These are phyloP conservation scores for Akanthomyces muscarius DNA, from an alignment of 2,329 filamentous ascomycete genomes.

Conservation along the genomic window DNA sequence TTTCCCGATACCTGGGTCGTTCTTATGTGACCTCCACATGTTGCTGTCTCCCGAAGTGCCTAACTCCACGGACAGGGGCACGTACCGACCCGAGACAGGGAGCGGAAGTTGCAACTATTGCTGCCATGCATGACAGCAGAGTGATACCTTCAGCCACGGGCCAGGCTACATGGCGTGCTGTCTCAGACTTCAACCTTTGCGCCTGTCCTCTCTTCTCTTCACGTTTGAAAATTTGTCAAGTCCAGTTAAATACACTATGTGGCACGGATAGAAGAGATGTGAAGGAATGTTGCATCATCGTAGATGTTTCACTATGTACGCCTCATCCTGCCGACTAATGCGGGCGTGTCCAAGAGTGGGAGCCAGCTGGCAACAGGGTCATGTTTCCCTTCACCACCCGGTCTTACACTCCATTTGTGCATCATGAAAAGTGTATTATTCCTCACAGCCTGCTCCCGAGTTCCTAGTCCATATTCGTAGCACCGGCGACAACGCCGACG, in stretches of 20 bases:
- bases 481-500: conserved; percentile 62
- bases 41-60: neutral
- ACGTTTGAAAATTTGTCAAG: neutral
- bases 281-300: conserved; percentile 1
- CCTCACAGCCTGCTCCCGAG: conserved; percentile 8
- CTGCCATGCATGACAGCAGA: neutral
- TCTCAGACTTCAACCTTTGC: neutral
- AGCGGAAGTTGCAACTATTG: neutral
- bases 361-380: neutral
- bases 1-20: conserved; percentile 9
- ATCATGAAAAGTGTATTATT: neutral
- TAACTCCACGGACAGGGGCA: neutral
- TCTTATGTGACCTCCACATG: neutral
- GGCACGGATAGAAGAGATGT: neutral
- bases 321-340: neutral
- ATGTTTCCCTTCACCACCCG: neutral
- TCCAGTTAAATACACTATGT: neutral
- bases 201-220: neutral
- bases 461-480: conserved; percentile 50
- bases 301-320: neutral
- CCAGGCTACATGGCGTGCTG: neutral
- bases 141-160: neutral
- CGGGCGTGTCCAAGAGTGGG: neutral
- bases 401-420: neutral
- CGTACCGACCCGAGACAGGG: neutral